Base-by-base conservation (phyloP, 2,329 filamentous ascomycete species). In the Botryotinia convoluta region DNA sequence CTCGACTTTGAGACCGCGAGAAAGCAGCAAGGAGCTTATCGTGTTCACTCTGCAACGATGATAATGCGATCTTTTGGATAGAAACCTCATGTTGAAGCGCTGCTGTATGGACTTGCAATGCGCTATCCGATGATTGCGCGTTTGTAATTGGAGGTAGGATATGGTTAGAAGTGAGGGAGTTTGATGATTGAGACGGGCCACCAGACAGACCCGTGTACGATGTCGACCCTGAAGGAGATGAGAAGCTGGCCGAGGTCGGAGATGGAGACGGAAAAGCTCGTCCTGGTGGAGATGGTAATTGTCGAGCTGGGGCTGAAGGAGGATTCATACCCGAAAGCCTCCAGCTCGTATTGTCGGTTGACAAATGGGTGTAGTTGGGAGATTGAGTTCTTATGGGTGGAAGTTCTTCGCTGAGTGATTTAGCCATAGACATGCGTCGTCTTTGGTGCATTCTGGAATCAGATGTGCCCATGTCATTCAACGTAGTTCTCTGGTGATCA, bases 21-120 rank as follows among this genome's bases (percentile, higher is more conserved):
- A 86, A 84, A 39, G 86, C 87, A 32, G 86, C 83, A 5, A 88
- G 82, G 6, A 88, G 81, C 63, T 83, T 83, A 71, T 87, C 83
- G 76, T 89, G 86, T 78, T 88, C 87, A n/a, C 82, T 82, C 77
- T 87, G 86, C 10, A 88, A 81, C 1, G 85, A 87, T 74, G 86
- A 84, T 35, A 87, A 82, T 20, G 84, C 84, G 29, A 87, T 80
- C 7, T 86, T 85, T 75, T 88, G 87, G 73, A 87, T 81, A 26
- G 84, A 86, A 54, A 88, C 82, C 77, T 88, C 85, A 77, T 87
- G 86, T 76, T 88, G 87, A 12, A 88, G 81, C 68, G 78, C 77
- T 22, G 79, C 78, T 22, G 80, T 75, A 69, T 80, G 79, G 8
- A 75, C 76, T 65, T 79, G 78, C 62, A 80, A 74, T 62, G 79